Evolutionary conservation across 495 filamentous ascomycete genomes (phyloP), one percentile per base, ranked within the genome.

Genomic region (Cercophora sp.): DNA sequence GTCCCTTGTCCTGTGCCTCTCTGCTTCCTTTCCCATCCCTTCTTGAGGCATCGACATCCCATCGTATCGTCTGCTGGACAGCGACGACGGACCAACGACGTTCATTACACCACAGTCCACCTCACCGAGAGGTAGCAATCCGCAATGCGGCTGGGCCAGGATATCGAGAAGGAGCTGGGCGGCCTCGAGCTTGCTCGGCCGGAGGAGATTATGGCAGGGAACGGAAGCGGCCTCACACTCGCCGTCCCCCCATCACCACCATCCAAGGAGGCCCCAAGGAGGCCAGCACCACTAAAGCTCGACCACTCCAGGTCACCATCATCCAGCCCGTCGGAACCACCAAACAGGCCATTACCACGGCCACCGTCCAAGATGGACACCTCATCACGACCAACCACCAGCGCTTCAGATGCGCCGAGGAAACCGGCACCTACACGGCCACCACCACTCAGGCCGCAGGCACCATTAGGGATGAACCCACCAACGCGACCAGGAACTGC

Each of bases 1-100:
- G 25, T 16, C 50, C 20, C 15, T 27, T 20, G 13, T 47, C 27
- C 27, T 16, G 11, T 29, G 20, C 48, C 27, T 23, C 26, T 47
- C 44, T 29, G n/a, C n/a, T n/a, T n/a, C n/a, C n/a, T n/a, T n/a
- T n/a, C n/a, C n/a, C n/a, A n/a, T n/a, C n/a, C n/a, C n/a, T n/a
- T n/a, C n/a, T n/a, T n/a, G n/a, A n/a, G n/a, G n/a, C n/a, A 19
- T 50, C 22, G 16, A 31, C n/a, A 41, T 24, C 22, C 41, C 27
- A 37, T 55, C 57, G 55, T 55, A 49, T 54, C 42, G 58, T 55
- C 65, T 68, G 63, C 63, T 58, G 65, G 61, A 51, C 67, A 64
- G 62, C 59, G 56, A 59, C 57, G 59, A 66, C 55, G 34, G 43
- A 58, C 51, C 45, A 48, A 23, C 32, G 15, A 48, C 55, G 35